Percentiles rank a stretch among this genome's conserved stretches.
Evolutionary conservation across 805 yeast species (phyloP).

Genomic region (Starmerella sp.): DNA sequence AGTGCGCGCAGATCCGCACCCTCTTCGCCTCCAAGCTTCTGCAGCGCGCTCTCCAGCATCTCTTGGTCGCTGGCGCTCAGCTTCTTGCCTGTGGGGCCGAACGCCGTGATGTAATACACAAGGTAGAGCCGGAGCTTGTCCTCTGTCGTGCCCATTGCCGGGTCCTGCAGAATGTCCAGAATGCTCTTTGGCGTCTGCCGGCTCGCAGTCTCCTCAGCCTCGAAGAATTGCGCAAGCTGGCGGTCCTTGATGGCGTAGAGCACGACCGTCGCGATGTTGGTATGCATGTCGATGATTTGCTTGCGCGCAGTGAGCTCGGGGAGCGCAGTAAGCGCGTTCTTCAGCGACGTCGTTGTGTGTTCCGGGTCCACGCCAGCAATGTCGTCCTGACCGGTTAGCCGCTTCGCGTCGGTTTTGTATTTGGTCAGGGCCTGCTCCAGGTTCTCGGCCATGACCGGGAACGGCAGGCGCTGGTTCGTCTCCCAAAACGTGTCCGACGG

Average conservation of each 20-base stretch:
- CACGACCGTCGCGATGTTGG: constrained; percentile 81
- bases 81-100: constrained; percentile 24
- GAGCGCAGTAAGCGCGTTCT: constrained; percentile 71
- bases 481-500: constrained; percentile 91
- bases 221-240: constrained; percentile 80
- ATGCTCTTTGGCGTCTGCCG: constrained; percentile 42
- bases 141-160: constrained; percentile 44
- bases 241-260: constrained; percentile 77
- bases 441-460: constrained; percentile 98
- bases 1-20: constrained; percentile 54
- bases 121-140: constrained; percentile 86
- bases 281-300: constrained; percentile 84
- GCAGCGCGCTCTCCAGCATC: constrained; percentile 54
- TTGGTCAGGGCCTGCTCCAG: constrained; percentile 72
- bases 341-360: constrained; percentile 73
- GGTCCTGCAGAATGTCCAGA: constrained; percentile 39
- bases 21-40: constrained; percentile 30
- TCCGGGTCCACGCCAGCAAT: constrained; percentile 49
- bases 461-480: constrained; percentile 72
- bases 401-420: constrained; percentile 81
- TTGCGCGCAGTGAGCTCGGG: constrained; percentile 89
- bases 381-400: constrained; percentile 66
- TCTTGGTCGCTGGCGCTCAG: constrained; percentile 40
- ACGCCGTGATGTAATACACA: constrained; percentile 45
- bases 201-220: constrained; percentile 73